phyloP scores from a whole-genome alignment of 208 protist species.

The Phytomonas francai region DNA sequence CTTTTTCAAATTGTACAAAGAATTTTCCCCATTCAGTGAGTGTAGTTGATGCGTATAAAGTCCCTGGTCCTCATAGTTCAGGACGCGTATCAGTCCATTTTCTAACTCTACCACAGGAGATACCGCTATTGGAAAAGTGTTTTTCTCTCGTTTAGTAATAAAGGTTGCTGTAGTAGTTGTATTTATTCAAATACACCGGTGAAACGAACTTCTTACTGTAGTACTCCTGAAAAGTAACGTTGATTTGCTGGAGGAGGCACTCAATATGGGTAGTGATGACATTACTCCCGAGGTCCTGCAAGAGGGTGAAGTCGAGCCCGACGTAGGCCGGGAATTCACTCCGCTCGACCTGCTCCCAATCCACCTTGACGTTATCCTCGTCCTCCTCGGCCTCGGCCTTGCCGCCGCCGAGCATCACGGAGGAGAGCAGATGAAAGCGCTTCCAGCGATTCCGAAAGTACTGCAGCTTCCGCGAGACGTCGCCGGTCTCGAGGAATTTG shows the following conservation, averaged over 20 bases:
- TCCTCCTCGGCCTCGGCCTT: slow-evolving; percentile 43
- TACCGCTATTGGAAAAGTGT: too few species aligned
- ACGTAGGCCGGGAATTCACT: slow-evolving; percentile 78
- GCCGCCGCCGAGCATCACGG: slow-evolving; percentile 18
- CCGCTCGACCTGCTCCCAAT: slow-evolving; percentile 59
- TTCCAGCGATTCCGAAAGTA: slow-evolving; percentile 63
- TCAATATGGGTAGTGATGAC: slow-evolving; percentile 69
- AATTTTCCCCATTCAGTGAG: too few species aligned
- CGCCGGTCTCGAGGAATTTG: slow-evolving; percentile 79
- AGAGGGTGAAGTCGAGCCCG: slow-evolving; percentile 77
- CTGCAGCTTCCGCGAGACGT: slow-evolving; percentile 52
- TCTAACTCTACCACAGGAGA: too few species aligned
- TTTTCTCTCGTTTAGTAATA: slow-evolving; percentile 53
- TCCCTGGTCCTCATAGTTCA: too few species aligned
- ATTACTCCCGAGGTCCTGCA: slow-evolving; percentile 45
- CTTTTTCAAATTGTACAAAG: too few species aligned
- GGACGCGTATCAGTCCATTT: too few species aligned
- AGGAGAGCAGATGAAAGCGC: slow-evolving; percentile 31
- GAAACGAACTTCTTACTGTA: slow-evolving; percentile 69
- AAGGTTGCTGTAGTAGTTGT: slow-evolving; percentile 48
- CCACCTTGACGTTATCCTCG: slow-evolving; percentile 38
- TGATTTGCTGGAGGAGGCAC: slow-evolving; percentile 68
- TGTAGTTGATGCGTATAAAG: too few species aligned
- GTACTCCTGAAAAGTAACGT: slow-evolving; percentile 75
- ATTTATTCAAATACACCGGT: slow-evolving; percentile 34